Conservation (phyloP, 176 grass and related monocot genomes). For the Musa schizocarpa region DNA sequence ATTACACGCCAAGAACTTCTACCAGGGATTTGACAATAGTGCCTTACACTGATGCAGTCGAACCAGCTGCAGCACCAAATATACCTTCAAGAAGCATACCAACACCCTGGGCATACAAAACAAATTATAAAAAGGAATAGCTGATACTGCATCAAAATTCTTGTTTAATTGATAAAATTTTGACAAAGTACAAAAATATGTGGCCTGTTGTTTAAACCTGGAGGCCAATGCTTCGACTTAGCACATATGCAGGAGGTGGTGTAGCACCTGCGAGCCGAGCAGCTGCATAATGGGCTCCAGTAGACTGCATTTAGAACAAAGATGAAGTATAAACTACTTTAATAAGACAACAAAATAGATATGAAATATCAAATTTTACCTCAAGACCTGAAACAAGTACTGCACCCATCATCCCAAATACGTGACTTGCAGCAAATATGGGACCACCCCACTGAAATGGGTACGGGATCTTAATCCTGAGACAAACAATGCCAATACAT, state of each 20-base stretch:
- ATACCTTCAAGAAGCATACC: constrained; percentile 89
- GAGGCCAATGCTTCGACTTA: constrained; percentile 83
- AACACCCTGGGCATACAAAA: constrained; percentile 47
- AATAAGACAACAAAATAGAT: constrained; percentile 10
- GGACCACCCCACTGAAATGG: constrained; percentile 93
- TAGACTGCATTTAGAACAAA: constrained; percentile 45
- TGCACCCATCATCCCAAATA: constrained; percentile 99
- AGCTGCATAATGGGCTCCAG: constrained; percentile 81
- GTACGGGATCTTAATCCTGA: constrained; percentile 85
- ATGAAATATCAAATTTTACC: constrained; percentile 31
- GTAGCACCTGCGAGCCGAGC: constrained; percentile 92
- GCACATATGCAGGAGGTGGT: constrained; percentile 66
- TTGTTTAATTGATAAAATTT: background rate
- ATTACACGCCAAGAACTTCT: background rate
- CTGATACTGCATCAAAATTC: background rate
- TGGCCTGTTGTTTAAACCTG: constrained; percentile 42
- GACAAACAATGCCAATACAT: constrained; percentile 25
- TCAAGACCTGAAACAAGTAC: constrained; percentile 93
- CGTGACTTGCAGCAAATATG: constrained; percentile 86
- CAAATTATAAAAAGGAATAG: background rate
- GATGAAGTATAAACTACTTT: background rate
- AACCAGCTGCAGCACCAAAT: constrained; percentile 66
- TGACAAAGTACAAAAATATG: constrained; percentile 15
- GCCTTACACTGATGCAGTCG: constrained; percentile 77
- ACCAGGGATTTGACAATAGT: background rate